A percentile compares a stretch with the other conserved stretches of the same genome.
phyloP scores from a whole-genome alignment of 306 rosid species.

The Cajanus cajan region DNA sequence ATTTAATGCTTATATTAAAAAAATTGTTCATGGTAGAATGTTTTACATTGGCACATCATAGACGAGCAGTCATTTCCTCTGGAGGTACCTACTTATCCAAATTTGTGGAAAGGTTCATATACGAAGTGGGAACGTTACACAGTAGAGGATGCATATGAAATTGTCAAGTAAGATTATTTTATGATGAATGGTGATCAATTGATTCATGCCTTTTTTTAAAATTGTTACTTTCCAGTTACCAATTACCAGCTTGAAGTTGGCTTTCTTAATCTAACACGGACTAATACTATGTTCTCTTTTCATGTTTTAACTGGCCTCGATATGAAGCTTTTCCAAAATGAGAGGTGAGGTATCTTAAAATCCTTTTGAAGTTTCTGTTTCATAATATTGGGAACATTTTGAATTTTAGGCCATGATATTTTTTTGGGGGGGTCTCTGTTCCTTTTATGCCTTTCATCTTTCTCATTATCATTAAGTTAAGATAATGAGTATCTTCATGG shows the following conservation, averaged over 20 bases:
- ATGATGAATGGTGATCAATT: not conserved
- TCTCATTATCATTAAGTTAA: not conserved
- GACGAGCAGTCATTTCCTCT: slow-evolving; percentile 87
- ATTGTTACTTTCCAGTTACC: slow-evolving; percentile 18
- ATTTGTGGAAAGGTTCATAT: slow-evolving; percentile 89
- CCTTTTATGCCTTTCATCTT: slow-evolving; percentile 21
- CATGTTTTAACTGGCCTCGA: slow-evolving; percentile 28
- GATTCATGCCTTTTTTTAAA: slow-evolving; percentile 3
- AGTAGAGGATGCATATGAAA: slow-evolving; percentile 84
- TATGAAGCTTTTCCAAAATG: slow-evolving; percentile 78
- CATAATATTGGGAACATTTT: slow-evolving; percentile 5
- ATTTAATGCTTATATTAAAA: slow-evolving; percentile 46
- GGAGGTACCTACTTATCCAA: slow-evolving; percentile 88
- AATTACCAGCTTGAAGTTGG: slow-evolving; percentile 26
- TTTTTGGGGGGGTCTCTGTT: slow-evolving; percentile 20
- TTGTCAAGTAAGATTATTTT: slow-evolving; percentile 70
- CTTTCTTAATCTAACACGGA: slow-evolving; percentile 27
- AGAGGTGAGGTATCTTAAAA: slow-evolving; percentile 65
- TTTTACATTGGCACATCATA: slow-evolving; percentile 95
- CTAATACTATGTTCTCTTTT: slow-evolving; percentile 46
- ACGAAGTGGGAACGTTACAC: slow-evolving; percentile 88
- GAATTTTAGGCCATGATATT: not conserved
- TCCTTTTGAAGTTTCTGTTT: slow-evolving; percentile 31
- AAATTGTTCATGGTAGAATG: slow-evolving; percentile 69
- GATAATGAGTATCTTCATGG: slow-evolving; percentile 17